A percentile compares a stretch with the other conserved stretches of the same genome.
Conservation (phyloP, 1,284 basidiomycete species). For the Trichosporon asahii region DNA sequence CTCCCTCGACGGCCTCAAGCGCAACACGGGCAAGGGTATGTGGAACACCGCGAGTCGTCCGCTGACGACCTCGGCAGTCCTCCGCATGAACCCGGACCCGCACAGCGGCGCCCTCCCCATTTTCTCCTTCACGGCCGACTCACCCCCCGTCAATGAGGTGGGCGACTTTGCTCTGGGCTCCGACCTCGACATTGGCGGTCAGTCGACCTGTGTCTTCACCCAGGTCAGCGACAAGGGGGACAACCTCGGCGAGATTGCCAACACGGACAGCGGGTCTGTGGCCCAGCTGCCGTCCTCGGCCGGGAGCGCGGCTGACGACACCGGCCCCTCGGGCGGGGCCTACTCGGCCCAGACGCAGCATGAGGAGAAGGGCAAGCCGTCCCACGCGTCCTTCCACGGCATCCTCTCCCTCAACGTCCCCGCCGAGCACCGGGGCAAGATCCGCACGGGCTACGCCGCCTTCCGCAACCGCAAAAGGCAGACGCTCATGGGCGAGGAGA, state of each 20-base stretch:
- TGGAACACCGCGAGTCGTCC: not conserved
- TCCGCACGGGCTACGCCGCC: conserved; percentile 55
- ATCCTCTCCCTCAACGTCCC: conserved; percentile 47
- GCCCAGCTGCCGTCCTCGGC: not conserved
- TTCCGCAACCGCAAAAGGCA: conserved; percentile 54
- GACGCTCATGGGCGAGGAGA: conserved; percentile 54
- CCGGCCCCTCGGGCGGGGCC: not conserved
- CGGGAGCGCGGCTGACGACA: not conserved
- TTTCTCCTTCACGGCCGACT: conserved; percentile 33
- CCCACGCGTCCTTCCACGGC: conserved; percentile 45
- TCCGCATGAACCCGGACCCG: conserved; percentile 36
- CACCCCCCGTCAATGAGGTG: conserved; percentile 23
- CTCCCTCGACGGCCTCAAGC: conserved; percentile 37
- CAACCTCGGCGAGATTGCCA: not conserved
- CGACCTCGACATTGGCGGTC: conserved; percentile 49
- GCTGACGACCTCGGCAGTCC: conserved; percentile 27
- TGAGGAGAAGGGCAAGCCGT: not conserved
- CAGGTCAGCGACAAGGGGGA: conserved; percentile 22
- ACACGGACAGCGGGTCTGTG: not conserved
- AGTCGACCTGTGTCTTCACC: conserved; percentile 37
- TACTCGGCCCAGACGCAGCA: not conserved
- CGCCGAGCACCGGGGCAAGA: conserved; percentile 37
- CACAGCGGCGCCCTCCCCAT: conserved; percentile 31
- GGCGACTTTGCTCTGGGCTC: conserved; percentile 38
- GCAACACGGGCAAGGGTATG: conserved; percentile 40